Evolutionary conservation across 2,329 filamentous ascomycete species (phyloP).

Genomic region (Sporothrix schenckii): DNA sequence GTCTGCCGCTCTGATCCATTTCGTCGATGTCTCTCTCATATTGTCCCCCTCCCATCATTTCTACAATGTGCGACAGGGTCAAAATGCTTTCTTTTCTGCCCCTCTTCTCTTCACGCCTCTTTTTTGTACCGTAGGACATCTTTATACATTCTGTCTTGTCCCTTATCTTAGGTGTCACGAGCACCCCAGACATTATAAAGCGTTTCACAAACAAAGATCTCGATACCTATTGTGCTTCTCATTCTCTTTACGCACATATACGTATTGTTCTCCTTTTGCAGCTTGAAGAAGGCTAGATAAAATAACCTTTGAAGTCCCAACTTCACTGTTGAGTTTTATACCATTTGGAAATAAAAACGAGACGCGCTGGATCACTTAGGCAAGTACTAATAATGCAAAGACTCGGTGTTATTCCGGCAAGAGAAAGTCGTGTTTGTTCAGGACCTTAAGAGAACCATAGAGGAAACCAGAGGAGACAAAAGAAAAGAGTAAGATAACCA

Average conservation of each 20-base stretch:
- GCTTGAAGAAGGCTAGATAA: too few relatives aligned
- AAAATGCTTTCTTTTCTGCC: too few relatives aligned
- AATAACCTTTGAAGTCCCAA: too few relatives aligned
- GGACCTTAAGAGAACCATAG: too few relatives aligned
- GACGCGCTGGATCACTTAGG: not conserved
- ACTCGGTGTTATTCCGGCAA: too few relatives aligned
- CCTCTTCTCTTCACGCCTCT: not conserved
- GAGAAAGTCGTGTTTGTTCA: too few relatives aligned
- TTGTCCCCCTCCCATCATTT: not conserved
- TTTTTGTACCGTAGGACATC: not conserved
- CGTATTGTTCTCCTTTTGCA: too few relatives aligned
- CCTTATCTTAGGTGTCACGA: not conserved
- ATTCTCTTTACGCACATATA: not conserved
- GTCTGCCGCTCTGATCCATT: not conserved
- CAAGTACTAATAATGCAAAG: too few relatives aligned
- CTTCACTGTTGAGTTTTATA: not conserved
- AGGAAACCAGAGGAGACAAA: not conserved
- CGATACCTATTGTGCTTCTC: not conserved
- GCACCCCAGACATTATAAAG: not conserved
- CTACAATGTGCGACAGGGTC: not conserved
- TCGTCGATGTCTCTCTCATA: not conserved
- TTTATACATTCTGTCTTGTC: slow-evolving; percentile 6
- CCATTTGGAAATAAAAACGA: not conserved
- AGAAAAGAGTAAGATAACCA: not conserved
- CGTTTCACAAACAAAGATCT: not conserved